Evolutionary conservation across 139 green algal genomes (phyloP), one percentile per base, ranked within the genome.

Genomic region (Diplosphaera chodatii): DNA sequence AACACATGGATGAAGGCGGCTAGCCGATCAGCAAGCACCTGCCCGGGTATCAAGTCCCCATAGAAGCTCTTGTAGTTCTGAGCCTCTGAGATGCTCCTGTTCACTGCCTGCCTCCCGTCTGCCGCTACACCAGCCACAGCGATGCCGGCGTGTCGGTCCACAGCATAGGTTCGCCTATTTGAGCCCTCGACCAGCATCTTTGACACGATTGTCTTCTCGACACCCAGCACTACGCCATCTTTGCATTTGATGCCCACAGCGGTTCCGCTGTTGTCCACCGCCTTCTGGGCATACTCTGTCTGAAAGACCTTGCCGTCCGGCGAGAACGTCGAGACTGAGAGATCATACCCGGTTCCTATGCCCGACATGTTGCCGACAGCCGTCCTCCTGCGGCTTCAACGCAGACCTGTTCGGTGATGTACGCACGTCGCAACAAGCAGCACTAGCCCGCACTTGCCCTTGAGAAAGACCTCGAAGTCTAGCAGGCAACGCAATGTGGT

Each of bases 241-340:
- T 95, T 97, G 86, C 93, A 98, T 21, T 83, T 77, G 3, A 99
- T 81, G 10, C 94, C 95, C 10, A 99, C 73, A 1, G 91, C 87
- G 1, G 94, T 98, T 71, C 94, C 93, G 81, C 89, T 91, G 80
- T 91, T 98, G 81, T 99, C 96, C 27, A 99, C 91, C n/a, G 96
- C 94, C 68, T 99, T 99, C 64, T 93, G 86, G 2, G 96, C 96
- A 80, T 99, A 99, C 69, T 99, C 96, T 32, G 89, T 95, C 76
- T 99, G 96, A 74, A 99, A 99, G 1, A 99, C 86, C 28, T 92
- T 88, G 20, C 96, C 96, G 76, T 99, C 96, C 8, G 96, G 96
- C 3, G 89, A 97, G 71, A 96, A 99, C 15, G 96, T 99, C 32
- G 93, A 95, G 30, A 90, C 80, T 15, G 90, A 97, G 20, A 98